phyloP scores from a whole-genome alignment of 495 filamentous ascomycete genomes.

The Lasiosphaeria miniovina region DNA sequence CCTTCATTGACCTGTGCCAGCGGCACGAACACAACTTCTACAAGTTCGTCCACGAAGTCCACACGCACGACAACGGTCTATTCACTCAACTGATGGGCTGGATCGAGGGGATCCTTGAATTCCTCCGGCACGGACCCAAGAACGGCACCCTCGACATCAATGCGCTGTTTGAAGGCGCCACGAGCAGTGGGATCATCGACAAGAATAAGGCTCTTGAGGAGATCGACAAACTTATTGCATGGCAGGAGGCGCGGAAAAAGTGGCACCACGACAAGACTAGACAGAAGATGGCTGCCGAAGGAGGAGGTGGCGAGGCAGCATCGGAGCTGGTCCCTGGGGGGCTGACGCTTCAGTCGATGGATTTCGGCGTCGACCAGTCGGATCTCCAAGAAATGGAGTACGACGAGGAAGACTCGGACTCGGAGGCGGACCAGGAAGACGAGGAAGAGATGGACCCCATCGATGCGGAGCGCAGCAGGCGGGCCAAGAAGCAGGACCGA shows the following conservation, averaged over 20 bases:
- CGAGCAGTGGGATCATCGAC: conserved; percentile 63
- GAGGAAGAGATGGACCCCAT: conserved; percentile 83
- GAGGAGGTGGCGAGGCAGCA: conserved; percentile 37
- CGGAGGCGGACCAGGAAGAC: conserved; percentile 67
- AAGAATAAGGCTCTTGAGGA: conserved; percentile 69
- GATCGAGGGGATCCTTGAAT: conserved; percentile 95
- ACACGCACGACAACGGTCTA: conserved; percentile 94
- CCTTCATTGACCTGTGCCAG: conserved; percentile 95
- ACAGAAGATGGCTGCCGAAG: conserved; percentile 96
- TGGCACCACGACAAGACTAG: conserved; percentile 98
- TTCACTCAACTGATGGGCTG: conserved; percentile 95
- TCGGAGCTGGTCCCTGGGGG: conserved; percentile 44
- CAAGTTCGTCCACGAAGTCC: conserved; percentile 97
- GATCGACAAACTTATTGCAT: conserved; percentile 79
- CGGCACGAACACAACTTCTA: conserved; percentile 96
- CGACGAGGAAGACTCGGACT: conserved; percentile 69
- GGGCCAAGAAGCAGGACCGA: conserved; percentile 70
- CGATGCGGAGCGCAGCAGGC: conserved; percentile 72
- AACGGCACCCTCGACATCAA: conserved; percentile 89
- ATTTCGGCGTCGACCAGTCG: conserved; percentile 87
- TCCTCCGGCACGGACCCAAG: conserved; percentile 78
- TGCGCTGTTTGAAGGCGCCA: conserved; percentile 77
- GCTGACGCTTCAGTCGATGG: conserved; percentile 61
- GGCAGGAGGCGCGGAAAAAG: conserved; percentile 91
- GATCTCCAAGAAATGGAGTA: conserved; percentile 81